Evolutionary conservation across 257 asterid species (phyloP), one percentile per base, ranked within the genome.

Genomic region (Coffea canephora): DNA sequence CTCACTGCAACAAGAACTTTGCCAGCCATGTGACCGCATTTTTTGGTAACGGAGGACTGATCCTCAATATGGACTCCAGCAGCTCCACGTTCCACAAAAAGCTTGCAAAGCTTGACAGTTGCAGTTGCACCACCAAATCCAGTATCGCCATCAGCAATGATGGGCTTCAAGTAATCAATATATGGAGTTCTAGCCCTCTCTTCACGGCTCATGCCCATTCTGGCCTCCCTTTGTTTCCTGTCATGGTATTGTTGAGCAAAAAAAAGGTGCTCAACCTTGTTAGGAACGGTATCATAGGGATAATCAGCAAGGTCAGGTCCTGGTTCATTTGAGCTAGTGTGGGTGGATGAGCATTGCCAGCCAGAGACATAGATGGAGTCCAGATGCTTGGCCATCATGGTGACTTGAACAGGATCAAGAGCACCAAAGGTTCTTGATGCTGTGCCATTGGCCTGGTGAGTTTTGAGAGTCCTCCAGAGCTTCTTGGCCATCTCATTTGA

Each of bases 91-190:
- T 95, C 99, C 2, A 92, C 99, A 45, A 93, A 95, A 3, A 95
- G 89, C 89, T 95, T 95, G 86, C 97, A 93, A 5, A 95, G 96
- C 89, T 95, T 95, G 4, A 95, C 91, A 0, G 99, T 95, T 57
- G 99, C 98, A 45, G 99, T 95, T 79, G 99, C 93, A 46, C 97
- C 97, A 54, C 99, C 99, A 79, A 95, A 95, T 4, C 99, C 99
- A 11, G 98, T 95, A 86, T 93, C 99, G 0, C 99, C 98, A 73
- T 95, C 98, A 59, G 99, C 99, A 65, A 95, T 93, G 59, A 95
- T 95, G 10, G 99, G 98, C 79, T 92, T 91, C 84, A 95, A 74
- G 87, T 95, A 95, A 67, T 95, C 99, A n/a, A 93, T 34, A 68
- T 66, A 90, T 0, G 96, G 95, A 0, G 97, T 90, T 10, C 85